Base-by-base conservation (phyloP, 441 rosid species). In the Melastoma candidum region DNA sequence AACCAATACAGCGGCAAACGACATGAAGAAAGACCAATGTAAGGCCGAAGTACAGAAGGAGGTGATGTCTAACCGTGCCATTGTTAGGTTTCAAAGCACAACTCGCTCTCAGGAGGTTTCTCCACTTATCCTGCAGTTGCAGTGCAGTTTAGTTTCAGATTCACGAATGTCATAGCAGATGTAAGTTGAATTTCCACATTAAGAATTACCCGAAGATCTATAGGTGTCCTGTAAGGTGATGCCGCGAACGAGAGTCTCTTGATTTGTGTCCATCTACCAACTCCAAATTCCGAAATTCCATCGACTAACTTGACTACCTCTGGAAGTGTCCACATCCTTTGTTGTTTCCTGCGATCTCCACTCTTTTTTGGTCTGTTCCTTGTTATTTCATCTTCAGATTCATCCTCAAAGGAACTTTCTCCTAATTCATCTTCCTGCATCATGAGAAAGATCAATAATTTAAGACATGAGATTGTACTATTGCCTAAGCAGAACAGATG, bases 251-350 rank as follows among this genome's bases (percentile, higher is more conserved):
- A 69, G 46, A 63, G 70, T 63, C 82, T 82, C 73, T 85, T 85
- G 71, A 92, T 88, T 67, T 86, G 92, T 1, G 95, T 92, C 97
- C 98, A 92, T 74, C 76, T 84, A 51, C 97, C 94, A 62, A 85
- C 89, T 72, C 95, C 97, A 61, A 61, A 84, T 61, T 76, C 74
- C 71, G 87, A 71, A 65, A 93, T 81, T 51, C 98, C 98, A 68
- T 93, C 90, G 66, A 88, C 67, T 73, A 93, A 67, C 63, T 79
- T 86, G 54, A 68, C 67, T 67, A 88, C 97, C 71, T 93, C 98
- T 1, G 77, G 66, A 67, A 69, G 66, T 44, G 90, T 82, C 98
- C 97, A 88, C 90, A 82, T 71, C 60, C 77, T 84, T 71, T 88
- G 95, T 63, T 86, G 77, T 81, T 84, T 88, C 77, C 98, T 77